Percentiles rank a stretch among this genome's conserved stretches.
These are phyloP conservation scores for Perilla frutescens DNA, from an alignment of 257 asterid species.

Conservation along the genomic window DNA sequence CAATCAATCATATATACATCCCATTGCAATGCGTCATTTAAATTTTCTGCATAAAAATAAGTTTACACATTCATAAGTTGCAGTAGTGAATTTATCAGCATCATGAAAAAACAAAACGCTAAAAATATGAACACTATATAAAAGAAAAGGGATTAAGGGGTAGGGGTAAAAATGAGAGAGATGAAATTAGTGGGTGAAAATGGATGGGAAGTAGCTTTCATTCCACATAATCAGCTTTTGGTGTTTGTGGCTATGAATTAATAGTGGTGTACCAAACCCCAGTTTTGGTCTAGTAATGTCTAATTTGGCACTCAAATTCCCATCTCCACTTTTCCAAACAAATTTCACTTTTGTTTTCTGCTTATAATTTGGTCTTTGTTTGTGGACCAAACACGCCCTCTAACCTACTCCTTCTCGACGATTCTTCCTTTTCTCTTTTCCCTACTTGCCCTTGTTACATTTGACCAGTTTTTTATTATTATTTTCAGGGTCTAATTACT, in stretches of 20 bases:
- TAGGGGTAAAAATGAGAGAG: neutral
- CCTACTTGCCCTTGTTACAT: neutral
- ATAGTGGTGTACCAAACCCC: slow-evolving; percentile 18
- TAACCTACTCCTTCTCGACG: slow-evolving; percentile 13
- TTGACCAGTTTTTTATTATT: too few species aligned
- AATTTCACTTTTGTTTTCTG: neutral
- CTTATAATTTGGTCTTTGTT: neutral
- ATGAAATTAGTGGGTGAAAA: slow-evolving; percentile 49
- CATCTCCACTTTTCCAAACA: slow-evolving; percentile 27
- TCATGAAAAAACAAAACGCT: too few species aligned
- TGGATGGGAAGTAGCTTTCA: slow-evolving; percentile 47
- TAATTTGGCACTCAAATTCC: slow-evolving; percentile 6
- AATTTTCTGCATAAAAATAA: too few species aligned
- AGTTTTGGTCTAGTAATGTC: neutral
- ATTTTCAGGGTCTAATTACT: too few species aligned
- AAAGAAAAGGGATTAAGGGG: neutral
- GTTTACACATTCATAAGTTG: too few species aligned
- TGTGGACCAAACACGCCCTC: slow-evolving; percentile 28
- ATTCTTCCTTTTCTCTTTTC: neutral
- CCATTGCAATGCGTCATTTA: too few species aligned
- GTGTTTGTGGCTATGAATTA: slow-evolving; percentile 50
- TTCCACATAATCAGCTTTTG: slow-evolving; percentile 34
- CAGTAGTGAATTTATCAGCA: too few species aligned
- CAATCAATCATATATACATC: too few species aligned
- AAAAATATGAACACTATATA: too few species aligned